These are phyloP conservation scores for Pythium aphanidermatum DNA, from an alignment of 352 stramenopile genomes.

Conservation along the genomic window DNA sequence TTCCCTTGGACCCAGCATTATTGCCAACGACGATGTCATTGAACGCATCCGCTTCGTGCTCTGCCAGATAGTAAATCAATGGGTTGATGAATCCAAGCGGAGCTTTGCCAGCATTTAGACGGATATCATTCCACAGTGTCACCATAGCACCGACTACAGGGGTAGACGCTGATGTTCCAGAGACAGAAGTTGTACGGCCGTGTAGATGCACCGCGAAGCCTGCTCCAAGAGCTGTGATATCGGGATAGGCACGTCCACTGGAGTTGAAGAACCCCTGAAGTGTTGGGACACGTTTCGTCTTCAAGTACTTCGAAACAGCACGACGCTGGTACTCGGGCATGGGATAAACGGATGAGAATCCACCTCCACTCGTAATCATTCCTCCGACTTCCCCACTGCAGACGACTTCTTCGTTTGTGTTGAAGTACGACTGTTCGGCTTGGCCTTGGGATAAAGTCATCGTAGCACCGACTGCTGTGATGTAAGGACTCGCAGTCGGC, in stretches of 20 bases:
- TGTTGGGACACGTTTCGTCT: slow-evolving; percentile 36
- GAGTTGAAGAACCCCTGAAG: slow-evolving; percentile 67
- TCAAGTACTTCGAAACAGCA: slow-evolving; percentile 62
- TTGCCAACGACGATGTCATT: slow-evolving; percentile 84
- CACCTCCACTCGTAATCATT: slow-evolving; percentile 82
- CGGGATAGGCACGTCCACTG: slow-evolving; percentile 83
- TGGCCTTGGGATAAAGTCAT: slow-evolving; percentile 37
- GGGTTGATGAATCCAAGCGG: slow-evolving; percentile 86
- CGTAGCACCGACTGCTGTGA: slow-evolving; percentile 89
- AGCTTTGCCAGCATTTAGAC: slow-evolving; percentile 70
- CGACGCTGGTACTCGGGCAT: slow-evolving; percentile 71
- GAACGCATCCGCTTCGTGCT: slow-evolving; percentile 54
- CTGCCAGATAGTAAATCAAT: slow-evolving; percentile 72
- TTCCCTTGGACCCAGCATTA: slow-evolving; percentile 58
- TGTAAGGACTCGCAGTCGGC: slow-evolving; percentile 82
- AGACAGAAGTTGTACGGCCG: slow-evolving; percentile 37
- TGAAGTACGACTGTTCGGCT: slow-evolving; percentile 46
- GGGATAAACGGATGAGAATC: slow-evolving; percentile 82
- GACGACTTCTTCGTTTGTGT: slow-evolving; percentile 66
- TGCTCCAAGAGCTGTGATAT: slow-evolving; percentile 75
- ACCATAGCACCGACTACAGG: slow-evolving; percentile 84
- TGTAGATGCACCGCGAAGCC: slow-evolving; percentile 66
- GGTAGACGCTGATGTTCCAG: slow-evolving; percentile 83
- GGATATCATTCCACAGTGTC: slow-evolving; percentile 82
- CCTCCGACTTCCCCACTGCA: slow-evolving; percentile 64